A percentile compares a stretch with the other conserved stretches of the same genome.
Conservation (phyloP, 345 rosid genomes). For the Laguncularia racemosa region DNA sequence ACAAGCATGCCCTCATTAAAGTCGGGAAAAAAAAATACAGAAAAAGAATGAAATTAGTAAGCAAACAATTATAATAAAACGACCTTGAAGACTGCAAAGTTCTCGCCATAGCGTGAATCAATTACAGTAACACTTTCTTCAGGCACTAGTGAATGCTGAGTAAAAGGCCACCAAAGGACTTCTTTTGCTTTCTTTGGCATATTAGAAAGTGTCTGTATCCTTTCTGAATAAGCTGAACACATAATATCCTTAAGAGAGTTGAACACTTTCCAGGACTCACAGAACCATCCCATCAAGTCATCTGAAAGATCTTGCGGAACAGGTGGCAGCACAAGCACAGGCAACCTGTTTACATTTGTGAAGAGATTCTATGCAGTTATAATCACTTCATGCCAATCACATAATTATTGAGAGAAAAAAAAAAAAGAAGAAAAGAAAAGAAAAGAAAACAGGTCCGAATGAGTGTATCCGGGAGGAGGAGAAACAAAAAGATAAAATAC, state of each 20-base stretch:
- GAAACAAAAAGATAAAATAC: too few species aligned
- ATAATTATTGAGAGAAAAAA: neutral
- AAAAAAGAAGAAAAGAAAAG: too few species aligned
- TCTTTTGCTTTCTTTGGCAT: slow-evolving; percentile 73
- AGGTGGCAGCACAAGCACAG: slow-evolving; percentile 77
- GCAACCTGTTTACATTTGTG: slow-evolving; percentile 46
- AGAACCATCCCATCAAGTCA: slow-evolving; percentile 83
- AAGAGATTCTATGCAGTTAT: neutral
- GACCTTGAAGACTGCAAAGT: slow-evolving; percentile 81
- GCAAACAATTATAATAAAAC: slow-evolving; percentile 6
- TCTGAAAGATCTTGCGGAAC: slow-evolving; percentile 72
- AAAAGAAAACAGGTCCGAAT: too few species aligned
- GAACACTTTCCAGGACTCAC: slow-evolving; percentile 45
- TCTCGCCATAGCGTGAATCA: slow-evolving; percentile 94
- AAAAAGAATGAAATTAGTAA: neutral
- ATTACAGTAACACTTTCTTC: slow-evolving; percentile 65
- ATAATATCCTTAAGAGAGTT: slow-evolving; percentile 49
- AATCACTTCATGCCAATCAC: neutral
- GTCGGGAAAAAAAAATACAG: neutral
- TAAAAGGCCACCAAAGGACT: slow-evolving; percentile 96
- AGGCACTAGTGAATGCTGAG: slow-evolving; percentile 79
- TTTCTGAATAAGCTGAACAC: slow-evolving; percentile 49
- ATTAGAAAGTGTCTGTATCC: slow-evolving; percentile 45
- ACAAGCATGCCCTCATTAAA: too few species aligned
- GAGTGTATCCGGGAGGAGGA: too few species aligned